Base-by-base conservation (phyloP, 768 basidiomycete species). In the Exidia glandulosa region DNA sequence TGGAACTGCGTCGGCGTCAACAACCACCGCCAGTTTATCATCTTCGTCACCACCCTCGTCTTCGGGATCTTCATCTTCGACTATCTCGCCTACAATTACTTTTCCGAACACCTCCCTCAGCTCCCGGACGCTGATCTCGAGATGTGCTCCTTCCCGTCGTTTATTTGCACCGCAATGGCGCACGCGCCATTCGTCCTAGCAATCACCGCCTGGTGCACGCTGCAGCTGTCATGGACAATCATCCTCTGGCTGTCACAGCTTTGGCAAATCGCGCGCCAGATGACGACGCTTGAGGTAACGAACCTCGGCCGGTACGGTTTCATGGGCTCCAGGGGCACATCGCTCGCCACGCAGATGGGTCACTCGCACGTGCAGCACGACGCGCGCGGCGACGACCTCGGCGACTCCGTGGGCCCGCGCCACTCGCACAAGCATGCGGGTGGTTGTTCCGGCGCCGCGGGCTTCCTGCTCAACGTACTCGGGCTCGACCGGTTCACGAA, bases 1-100 rank as follows among this genome's bases (percentile, higher is more conserved):
- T 99, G 94, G 94, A 98, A 98, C 73, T 97, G 95, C 70, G 93
- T 98, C 57, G 96, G 96, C 25, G 78, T 83, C 41, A 87, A 90
- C 65, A 99, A 98, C 67, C 96, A 98, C 66, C 87, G 95, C 3
- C 92, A 97, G 70, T 99, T 99, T 74, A 75, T 97, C 30, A 70
- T 95, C n/a, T 99, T 99, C 67, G 88, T 99, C 45, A 75, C 80
- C 0, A 85, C 88, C 2, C 83, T 99, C 27, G 90, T 98, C 27
- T 65, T 84, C 30, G 94, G 92, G 2, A 86, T 98, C 58, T 57
- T 76, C 12, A 68, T 85, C 19, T 97, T 97, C 64, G 90, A 94
- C 69, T 88, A 88, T 67, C 82, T 98, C 10, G 81, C 87, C 45
- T 87, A 85, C 63, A 80, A 82, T 65, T 80, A 2, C 71, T 76